A percentile compares a stretch with the other conserved stretches of the same genome.
phyloP scores from a whole-genome alignment of 2,329 filamentous ascomycete genomes.

The Diplodia corticola region DNA sequence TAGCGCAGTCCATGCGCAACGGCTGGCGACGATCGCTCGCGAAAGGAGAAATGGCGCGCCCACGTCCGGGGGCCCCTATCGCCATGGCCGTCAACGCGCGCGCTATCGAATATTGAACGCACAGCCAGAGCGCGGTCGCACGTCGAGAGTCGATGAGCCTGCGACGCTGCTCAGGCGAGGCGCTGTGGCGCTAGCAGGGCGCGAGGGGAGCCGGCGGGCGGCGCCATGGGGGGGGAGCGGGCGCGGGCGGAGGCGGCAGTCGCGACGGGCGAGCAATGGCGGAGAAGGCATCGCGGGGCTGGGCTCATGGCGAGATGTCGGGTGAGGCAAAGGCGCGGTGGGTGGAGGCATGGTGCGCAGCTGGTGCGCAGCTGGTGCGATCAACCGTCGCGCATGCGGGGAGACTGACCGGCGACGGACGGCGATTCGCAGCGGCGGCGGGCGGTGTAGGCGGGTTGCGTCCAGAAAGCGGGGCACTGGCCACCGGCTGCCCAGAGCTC shows the following conservation, averaged over 20 bases:
- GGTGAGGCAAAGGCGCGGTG: slow-evolving; percentile 1
- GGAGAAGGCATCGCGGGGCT: background rate
- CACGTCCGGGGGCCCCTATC: background rate
- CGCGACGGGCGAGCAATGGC: background rate
- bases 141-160: background rate
- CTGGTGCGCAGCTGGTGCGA: slow-evolving; percentile 5
- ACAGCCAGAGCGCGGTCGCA: slow-evolving; percentile 12
- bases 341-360: background rate
- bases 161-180: background rate
- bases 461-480: background rate
- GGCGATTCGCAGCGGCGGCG: background rate
- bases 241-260: background rate
- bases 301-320: background rate
- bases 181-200: background rate
- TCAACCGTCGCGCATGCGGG: slow-evolving; percentile 4
- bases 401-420: slow-evolving; percentile 1
- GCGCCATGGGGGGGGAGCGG: background rate
- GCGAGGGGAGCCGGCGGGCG: background rate
- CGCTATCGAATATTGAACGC: slow-evolving; percentile 15
- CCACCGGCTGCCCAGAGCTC: slow-evolving; percentile 2
- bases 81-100: background rate
- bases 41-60: background rate
- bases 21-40: background rate
- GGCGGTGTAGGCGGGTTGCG: background rate
- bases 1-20: slow-evolving; percentile 9